Percentiles rank a stretch among this genome's conserved stretches.
These are phyloP conservation scores for Rickenella mellea DNA, from an alignment of 768 basidiomycete genomes.

Conservation along the genomic window DNA sequence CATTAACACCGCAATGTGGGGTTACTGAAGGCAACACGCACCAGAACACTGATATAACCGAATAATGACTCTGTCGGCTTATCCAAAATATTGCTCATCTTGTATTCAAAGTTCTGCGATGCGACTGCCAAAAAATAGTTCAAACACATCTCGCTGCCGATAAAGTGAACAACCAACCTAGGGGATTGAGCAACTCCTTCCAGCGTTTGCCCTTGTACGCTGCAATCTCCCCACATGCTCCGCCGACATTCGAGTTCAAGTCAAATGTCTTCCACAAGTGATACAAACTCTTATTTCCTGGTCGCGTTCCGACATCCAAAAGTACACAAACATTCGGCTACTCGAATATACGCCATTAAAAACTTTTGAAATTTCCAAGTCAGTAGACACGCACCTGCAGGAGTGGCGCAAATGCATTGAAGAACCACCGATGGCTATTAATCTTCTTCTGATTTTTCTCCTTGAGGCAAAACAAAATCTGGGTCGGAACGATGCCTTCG, in stretches of 20 bases:
- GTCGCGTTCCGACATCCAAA: constrained; percentile 90
- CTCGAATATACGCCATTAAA: constrained; percentile 11
- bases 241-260: constrained; percentile 84
- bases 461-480: constrained; percentile 85
- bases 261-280: constrained; percentile 95
- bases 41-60: constrained; percentile 94
- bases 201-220: constrained; percentile 88
- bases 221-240: constrained; percentile 96
- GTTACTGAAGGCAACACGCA: constrained; percentile 20
- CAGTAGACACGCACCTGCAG: constrained; percentile 47
- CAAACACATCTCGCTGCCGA: not conserved
- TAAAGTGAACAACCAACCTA: constrained; percentile 38
- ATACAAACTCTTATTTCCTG: constrained; percentile 82
- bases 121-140: constrained; percentile 43
- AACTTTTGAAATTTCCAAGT: not conserved
- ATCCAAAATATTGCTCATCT: constrained; percentile 83
- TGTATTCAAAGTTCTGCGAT: constrained; percentile 95
- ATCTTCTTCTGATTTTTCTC: constrained; percentile 97
- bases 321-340: constrained; percentile 89
- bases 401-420: constrained; percentile 84
- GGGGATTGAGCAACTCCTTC: constrained; percentile 71
- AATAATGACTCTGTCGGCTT: constrained; percentile 85
- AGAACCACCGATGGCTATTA: constrained; percentile 95
- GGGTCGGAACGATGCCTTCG: constrained; percentile 90
- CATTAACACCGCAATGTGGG: constrained; percentile 6